These are phyloP conservation scores for Cryomyces antarcticus DNA, from an alignment of 495 filamentous ascomycete genomes.

Conservation along the genomic window DNA sequence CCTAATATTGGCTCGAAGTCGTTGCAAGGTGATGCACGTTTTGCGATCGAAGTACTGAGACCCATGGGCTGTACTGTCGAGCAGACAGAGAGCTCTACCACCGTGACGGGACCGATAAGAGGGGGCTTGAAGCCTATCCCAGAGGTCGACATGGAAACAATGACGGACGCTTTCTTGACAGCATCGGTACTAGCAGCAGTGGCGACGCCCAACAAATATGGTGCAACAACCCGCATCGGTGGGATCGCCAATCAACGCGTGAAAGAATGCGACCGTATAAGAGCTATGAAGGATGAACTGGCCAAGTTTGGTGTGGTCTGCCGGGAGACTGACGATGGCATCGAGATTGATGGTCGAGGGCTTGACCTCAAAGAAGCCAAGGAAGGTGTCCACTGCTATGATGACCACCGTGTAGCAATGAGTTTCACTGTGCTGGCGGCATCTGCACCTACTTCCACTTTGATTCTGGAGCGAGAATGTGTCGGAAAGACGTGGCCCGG, in stretches of 20 bases:
- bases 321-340: slow-evolving; percentile 77
- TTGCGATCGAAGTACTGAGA: slow-evolving; percentile 72
- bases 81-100: slow-evolving; percentile 72
- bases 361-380: slow-evolving; percentile 22
- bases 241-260: slow-evolving; percentile 98
- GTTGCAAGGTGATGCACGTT: slow-evolving; percentile 87
- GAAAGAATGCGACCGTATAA: slow-evolving; percentile 95
- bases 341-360: slow-evolving; percentile 26
- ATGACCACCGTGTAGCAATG: slow-evolving; percentile 97
- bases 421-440: slow-evolving; percentile 84
- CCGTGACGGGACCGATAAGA: slow-evolving; percentile 66
- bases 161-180: slow-evolving; percentile 97
- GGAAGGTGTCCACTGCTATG: slow-evolving; percentile 73
- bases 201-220: slow-evolving; percentile 34
- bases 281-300: slow-evolving; percentile 88
- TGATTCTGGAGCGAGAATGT: slow-evolving; percentile 79
- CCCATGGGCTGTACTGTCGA: slow-evolving; percentile 89
- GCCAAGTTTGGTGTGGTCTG: slow-evolving; percentile 88
- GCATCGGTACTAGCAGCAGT: slow-evolving; percentile 86
- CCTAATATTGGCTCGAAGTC: slow-evolving; percentile 88
- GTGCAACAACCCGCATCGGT: slow-evolving; percentile 54
- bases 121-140: slow-evolving; percentile 50
- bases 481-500: slow-evolving; percentile 98
- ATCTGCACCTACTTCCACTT: slow-evolving; percentile 48
- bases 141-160: slow-evolving; percentile 92